Evolutionary conservation across 2,329 filamentous ascomycete genomes (phyloP), one percentile per base, ranked within the genome.

Genomic region (Pestalotiopsis sp.): DNA sequence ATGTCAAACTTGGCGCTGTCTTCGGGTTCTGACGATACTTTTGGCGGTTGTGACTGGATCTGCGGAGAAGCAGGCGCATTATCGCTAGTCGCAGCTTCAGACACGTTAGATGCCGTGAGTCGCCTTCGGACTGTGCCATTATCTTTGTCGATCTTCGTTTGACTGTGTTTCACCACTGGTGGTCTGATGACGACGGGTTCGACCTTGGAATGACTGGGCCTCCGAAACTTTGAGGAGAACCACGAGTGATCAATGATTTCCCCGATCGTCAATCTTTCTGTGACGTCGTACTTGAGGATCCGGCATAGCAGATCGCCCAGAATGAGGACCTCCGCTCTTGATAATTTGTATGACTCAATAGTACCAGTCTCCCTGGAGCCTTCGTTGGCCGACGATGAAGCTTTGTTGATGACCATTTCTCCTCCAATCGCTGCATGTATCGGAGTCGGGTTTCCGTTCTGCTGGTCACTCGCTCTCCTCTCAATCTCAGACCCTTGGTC

Each of bases 211-310:
- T 39, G 25, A 20, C 25, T n/a, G 3, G 27, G 38, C 12, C 59
- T 36, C 25, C 59, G 27, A 36, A 62, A 62, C 11, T 23, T 11
- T 14, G 59, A 62, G 4, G 25, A 27, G 20, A 67, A 67, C 66
- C 66, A 67, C 25, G n/a, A 55, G 6, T 67, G 66, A 13, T 38
- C n/a, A 20, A 67, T 62, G 17, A 67, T 20, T 41, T 67, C 66
- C 7, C 41, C 9, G 31, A 67, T 63, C 2, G 41, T 36, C 31
- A 67, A 12, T 2, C 66, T 63, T 14, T 67, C 60, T 23, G 12
- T 20, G 0, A 31, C 41, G 3, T 67, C 31, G n/a, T 67, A 67
- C 39, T 58, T 64, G 45, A 67, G 63, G 3, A 64, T 59, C 58
- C 55, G 45, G 12, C 39, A 63, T 7, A 67, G 49, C 7, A 67